Conservation (phyloP, 1,139 yeast species). For the Schwanniomyces etchellsii region DNA sequence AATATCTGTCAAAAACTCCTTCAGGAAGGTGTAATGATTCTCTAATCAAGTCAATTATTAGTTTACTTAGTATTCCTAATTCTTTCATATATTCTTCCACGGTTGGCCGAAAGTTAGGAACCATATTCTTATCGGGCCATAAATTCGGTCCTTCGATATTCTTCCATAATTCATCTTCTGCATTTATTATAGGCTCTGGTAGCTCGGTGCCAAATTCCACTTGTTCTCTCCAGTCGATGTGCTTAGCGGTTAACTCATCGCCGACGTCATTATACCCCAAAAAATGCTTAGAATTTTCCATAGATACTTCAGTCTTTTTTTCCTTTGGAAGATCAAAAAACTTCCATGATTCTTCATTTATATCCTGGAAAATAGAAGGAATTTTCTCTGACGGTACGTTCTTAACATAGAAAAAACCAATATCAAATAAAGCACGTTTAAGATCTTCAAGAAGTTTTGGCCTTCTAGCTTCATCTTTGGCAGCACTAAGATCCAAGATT, state of each 20-base stretch:
- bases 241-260: slow-evolving; percentile 47
- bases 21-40: slow-evolving; percentile 39
- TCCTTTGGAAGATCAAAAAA: slow-evolving; percentile 40
- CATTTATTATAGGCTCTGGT: slow-evolving; percentile 12
- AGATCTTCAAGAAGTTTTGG: slow-evolving; percentile 33
- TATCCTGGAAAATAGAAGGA: slow-evolving; percentile 21
- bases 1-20: slow-evolving; percentile 34
- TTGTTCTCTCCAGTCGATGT: slow-evolving; percentile 51
- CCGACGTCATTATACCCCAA: slow-evolving; percentile 52
- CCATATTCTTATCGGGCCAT: slow-evolving; percentile 37
- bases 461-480: slow-evolving; percentile 23
- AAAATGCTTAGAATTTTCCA: slow-evolving; percentile 50
- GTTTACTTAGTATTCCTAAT: slow-evolving; percentile 31
- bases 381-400: slow-evolving; percentile 26
- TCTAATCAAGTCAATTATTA: slow-evolving; percentile 32
- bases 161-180: slow-evolving; percentile 34
- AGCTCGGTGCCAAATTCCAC: slow-evolving; percentile 50
- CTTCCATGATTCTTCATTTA: slow-evolving; percentile 30
- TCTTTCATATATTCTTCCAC: slow-evolving; percentile 32
- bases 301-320: slow-evolving; percentile 40
- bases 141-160: slow-evolving; percentile 51
- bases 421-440: slow-evolving; percentile 40
- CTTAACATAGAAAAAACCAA: slow-evolving; percentile 45
- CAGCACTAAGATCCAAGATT: slow-evolving; percentile 14
- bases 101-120: slow-evolving; percentile 37